A percentile compares a stretch with the other conserved stretches of the same genome.
Evolutionary conservation across 139 green algal species (phyloP).

Genomic region (Coelastrella sp.): DNA sequence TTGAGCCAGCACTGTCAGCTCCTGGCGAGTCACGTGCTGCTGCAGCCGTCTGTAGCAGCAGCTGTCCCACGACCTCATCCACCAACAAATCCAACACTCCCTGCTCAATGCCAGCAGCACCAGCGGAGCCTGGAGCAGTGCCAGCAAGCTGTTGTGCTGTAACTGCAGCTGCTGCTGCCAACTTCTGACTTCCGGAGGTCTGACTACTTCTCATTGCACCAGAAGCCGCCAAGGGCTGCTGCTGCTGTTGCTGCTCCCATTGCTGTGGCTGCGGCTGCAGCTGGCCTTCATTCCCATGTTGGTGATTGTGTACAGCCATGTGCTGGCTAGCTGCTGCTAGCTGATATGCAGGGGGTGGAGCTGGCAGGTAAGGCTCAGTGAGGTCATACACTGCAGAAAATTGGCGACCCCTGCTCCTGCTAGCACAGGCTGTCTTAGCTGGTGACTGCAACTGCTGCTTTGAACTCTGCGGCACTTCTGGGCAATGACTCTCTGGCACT

Average conservation of each 20-base stretch:
- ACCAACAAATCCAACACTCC: constrained; percentile 10
- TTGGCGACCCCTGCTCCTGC: not conserved
- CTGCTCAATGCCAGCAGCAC: not conserved
- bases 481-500: no score
- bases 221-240: not conserved
- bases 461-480: no score
- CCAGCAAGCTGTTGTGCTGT: not conserved
- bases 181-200: not conserved
- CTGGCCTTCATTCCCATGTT: not conserved
- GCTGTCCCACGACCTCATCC: constrained; percentile 16
- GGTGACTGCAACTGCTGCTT: no score
- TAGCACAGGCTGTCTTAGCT: no score
- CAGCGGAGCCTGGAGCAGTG: not conserved
- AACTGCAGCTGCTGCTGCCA: not conserved
- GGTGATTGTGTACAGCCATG: not conserved
- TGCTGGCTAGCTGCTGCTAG: not conserved
- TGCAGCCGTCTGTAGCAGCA: not conserved
- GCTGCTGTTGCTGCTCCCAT: not conserved
- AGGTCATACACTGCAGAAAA: constrained; percentile 21
- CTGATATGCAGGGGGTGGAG: not conserved
- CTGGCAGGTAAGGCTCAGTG: not conserved
- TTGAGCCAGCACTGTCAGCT: not conserved
- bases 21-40: not conserved
- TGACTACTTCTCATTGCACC: not conserved
- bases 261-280: constrained; percentile 5